A percentile compares a stretch with the other conserved stretches of the same genome.
phyloP scores from a whole-genome alignment of 345 rosid species.

The Cardiospermum halicacabum region DNA sequence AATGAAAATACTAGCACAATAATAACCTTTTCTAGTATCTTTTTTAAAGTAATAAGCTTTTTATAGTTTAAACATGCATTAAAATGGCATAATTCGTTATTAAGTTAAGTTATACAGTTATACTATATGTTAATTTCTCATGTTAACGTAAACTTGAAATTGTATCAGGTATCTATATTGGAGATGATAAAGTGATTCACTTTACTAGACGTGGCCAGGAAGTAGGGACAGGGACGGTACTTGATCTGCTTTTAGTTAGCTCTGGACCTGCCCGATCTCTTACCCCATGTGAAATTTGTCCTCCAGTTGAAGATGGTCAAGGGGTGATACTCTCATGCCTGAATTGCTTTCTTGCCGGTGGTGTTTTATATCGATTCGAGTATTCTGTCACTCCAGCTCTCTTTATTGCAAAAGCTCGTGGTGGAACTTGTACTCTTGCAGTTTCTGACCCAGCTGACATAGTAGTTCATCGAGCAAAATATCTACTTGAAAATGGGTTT shows the following conservation, averaged over 20 bases:
- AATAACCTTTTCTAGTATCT: too few relatives aligned
- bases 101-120: too few relatives aligned
- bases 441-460: conserved; percentile 45
- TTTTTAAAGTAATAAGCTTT: too few relatives aligned
- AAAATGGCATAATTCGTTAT: too few relatives aligned
- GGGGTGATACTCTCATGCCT: conserved; percentile 83
- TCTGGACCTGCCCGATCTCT: conserved; percentile 55
- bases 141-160: not conserved
- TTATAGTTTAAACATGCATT: too few relatives aligned
- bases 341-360: conserved; percentile 84
- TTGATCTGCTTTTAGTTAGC: conserved; percentile 68
- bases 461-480: conserved; percentile 66
- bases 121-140: too few relatives aligned
- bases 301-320: conserved; percentile 42
- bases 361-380: conserved; percentile 68
- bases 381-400: conserved; percentile 72
- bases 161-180: conserved; percentile 67
- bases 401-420: conserved; percentile 82
- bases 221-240: conserved; percentile 79
- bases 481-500: conserved; percentile 74
- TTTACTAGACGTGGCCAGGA: conserved; percentile 91
- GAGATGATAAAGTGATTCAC: conserved; percentile 74
- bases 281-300: conserved; percentile 61
- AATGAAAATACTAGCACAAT: too few relatives aligned
- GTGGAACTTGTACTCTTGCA: conserved; percentile 91